Evolutionary conservation across 352 stramenopile genomes (phyloP), one percentile per base, ranked within the genome.

Genomic region (Thalassiosira ordinaria): DNA sequence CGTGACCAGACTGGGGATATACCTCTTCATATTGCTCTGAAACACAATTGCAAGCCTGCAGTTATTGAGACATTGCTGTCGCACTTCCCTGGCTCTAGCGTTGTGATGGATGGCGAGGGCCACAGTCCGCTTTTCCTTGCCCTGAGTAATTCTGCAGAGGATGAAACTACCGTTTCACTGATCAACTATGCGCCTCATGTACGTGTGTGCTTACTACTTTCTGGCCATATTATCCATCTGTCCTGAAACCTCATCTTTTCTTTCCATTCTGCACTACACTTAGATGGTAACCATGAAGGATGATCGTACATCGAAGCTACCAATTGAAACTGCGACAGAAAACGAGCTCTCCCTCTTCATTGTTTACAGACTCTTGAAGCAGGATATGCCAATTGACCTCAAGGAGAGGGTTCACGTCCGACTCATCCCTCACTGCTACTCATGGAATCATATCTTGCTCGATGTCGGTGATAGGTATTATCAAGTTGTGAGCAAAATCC

Each of bases 271-370:
- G 35, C 18, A 20, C 47, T 55, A 22, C 62, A 53, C 11, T 56
- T 68, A 85, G 67, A 74, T 93, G 64, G 86, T 89, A 22, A 91
- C 84, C 0, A 49, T 83, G 37, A 63, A 85, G 29, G 89, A 94
- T 73, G 78, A 87, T 59, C 78, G 78, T 35, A 91, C 87, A 26
- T 84, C 84, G 47, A 79, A 90, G 22, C 73, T 93, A 35, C 87
- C 89, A 33, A 94, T 94, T 77, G 73, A 94, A 84, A 79, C 91
- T 56, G 89, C 89, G n/a, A 94, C 87, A 9, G 80, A 91, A 44
- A 88, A 92, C 41, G 84, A 93, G 29, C 86, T 91, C 53, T 92
- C 89, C 14, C 82, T 91, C 52, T 92, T 93, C 70, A 93, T 94
- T 75, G 86, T 94, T 26, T 89, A 93, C 62, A 91, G 84, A 52